These are phyloP conservation scores for Karstenula rhodostoma DNA, from an alignment of 2,329 filamentous ascomycete genomes.

Conservation along the genomic window DNA sequence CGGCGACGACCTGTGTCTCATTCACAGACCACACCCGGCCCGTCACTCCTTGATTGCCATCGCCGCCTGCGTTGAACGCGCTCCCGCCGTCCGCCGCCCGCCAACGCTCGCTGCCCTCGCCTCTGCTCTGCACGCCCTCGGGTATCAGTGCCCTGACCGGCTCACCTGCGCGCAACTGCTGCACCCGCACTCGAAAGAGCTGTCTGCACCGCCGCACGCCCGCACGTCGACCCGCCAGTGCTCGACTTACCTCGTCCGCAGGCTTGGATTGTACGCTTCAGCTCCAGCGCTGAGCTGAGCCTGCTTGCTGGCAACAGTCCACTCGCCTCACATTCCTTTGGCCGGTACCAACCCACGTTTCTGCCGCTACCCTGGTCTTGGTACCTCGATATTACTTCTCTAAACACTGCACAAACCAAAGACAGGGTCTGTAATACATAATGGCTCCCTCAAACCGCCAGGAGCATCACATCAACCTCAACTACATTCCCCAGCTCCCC, in stretches of 20 bases:
- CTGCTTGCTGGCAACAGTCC: conserved; percentile 44
- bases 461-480: conserved; percentile 82
- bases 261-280: conserved; percentile 41
- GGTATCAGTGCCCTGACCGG: conserved; percentile 1
- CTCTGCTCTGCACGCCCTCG: conserved; percentile 16
- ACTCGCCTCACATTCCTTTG: conserved; percentile 52
- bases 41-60: conserved; percentile 41
- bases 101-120: conserved; percentile 21
- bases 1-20: conserved; percentile 17
- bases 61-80: conserved; percentile 23
- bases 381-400: conserved; percentile 42
- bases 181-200: conserved; percentile 27
- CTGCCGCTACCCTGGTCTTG: conserved; percentile 49
- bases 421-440: conserved; percentile 74
- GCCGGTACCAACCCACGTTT: conserved; percentile 50
- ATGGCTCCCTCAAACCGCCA: conserved; percentile 84
- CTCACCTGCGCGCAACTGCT: not conserved
- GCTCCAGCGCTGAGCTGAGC: conserved; percentile 35
- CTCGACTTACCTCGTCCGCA: conserved; percentile 27
- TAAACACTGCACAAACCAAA: conserved; percentile 29
- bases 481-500: conserved; percentile 76
- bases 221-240: conserved; percentile 7
- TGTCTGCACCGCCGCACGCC: conserved; percentile 14
- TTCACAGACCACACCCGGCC: conserved; percentile 22
- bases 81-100: not conserved